Base-by-base conservation (phyloP, 345 rosid genomes). In the Salix caprea region DNA sequence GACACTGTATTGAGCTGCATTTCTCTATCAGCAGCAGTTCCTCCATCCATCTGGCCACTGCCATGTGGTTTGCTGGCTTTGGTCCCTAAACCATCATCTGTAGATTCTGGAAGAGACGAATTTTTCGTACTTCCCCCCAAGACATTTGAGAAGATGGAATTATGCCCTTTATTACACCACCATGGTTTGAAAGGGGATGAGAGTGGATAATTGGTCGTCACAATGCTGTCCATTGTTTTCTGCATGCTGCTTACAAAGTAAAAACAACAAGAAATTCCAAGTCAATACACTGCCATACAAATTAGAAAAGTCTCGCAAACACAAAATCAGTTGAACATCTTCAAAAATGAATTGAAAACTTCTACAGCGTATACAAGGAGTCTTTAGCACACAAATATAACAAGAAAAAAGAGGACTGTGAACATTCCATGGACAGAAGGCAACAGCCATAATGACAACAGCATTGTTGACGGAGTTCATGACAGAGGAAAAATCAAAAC, bases 171-270 rank as follows among this genome's bases (percentile, higher is more conserved):
- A 44, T 68, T 76, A 71, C 61, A 70, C 86, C 84, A 82, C 87
- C 88, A 80, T 60, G 84, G 82, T 76, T 84, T 84, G 50, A 83
- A 74, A 65, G 62, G 74, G 60, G 60, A 52, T 52, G 60, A 19
- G 23, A 52, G 60, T 52, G 60, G 60, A 52, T 52, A 21, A 28
- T 11, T 62, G 19, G 67, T 11, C 30, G 67, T 62, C 30, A 16
- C 75, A 34, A 32, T 68, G 48, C 67, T 70, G 16, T 65, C 75
- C 40, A 74, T 44, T 37, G 73, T 83, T 56, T 36, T 64, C 48
- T 77, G 74, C 89, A 84, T 83, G 72, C 46, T 72, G 77, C 66
- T 65, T 77, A 44, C 67, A 16, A 62, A 73, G 70, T 44, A 10
- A 76, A 71, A 26, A 73, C 48, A 58, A 75, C 50, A 46, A 46